phyloP scores from a whole-genome alignment of 495 filamentous ascomycete genomes.

The Filosporella fistucella region DNA sequence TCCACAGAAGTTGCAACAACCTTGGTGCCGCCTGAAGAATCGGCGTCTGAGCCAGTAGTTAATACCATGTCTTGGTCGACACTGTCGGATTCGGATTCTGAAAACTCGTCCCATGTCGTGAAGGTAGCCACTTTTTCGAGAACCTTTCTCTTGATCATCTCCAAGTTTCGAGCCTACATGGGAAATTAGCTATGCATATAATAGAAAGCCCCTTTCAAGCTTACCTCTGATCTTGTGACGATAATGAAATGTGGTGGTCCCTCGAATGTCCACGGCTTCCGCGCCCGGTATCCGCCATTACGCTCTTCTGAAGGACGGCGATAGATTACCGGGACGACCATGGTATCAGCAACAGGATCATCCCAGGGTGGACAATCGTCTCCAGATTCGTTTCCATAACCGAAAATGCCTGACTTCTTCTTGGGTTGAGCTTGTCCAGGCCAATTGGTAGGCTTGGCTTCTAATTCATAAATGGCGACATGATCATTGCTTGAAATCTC shows the following conservation, averaged over 20 bases:
- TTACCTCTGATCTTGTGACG: slow-evolving; percentile 40
- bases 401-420: slow-evolving; percentile 37
- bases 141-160: slow-evolving; percentile 45
- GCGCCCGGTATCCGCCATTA: slow-evolving; percentile 1
- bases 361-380: slow-evolving; percentile 55
- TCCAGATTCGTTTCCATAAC: slow-evolving; percentile 43
- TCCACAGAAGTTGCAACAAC: slow-evolving; percentile 74
- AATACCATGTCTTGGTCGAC: slow-evolving; percentile 68
- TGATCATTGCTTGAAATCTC: slow-evolving; percentile 60
- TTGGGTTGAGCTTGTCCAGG: slow-evolving; percentile 41
- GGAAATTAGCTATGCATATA: not conserved
- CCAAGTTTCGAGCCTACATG: slow-evolving; percentile 35
- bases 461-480: slow-evolving; percentile 75
- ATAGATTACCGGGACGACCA: slow-evolving; percentile 80
- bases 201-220: not conserved
- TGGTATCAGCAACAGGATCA: slow-evolving; percentile 58
- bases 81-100: slow-evolving; percentile 37
- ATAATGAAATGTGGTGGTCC: slow-evolving; percentile 45
- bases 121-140: slow-evolving; percentile 43
- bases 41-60: slow-evolving; percentile 67
- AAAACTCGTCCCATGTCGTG: slow-evolving; percentile 41
- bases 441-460: slow-evolving; percentile 72
- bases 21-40: slow-evolving; percentile 63
- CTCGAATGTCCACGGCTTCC: slow-evolving; percentile 20
- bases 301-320: slow-evolving; percentile 32